Base-by-base conservation (phyloP, 208 protist genomes). In the Trichomonas tenax region DNA sequence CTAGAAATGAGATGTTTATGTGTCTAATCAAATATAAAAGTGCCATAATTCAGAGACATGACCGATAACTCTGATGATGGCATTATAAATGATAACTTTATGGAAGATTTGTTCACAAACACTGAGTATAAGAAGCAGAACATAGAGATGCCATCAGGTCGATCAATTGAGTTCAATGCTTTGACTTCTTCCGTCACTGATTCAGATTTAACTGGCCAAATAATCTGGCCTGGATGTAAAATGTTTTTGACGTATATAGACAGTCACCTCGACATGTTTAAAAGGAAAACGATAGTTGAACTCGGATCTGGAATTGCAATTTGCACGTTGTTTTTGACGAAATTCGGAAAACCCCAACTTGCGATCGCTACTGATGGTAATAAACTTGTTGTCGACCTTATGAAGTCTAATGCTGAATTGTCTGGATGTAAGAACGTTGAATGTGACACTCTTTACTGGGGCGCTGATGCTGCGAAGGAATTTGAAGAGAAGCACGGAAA, bases 181-280 rank as follows among this genome's bases (percentile, higher is more conserved):
- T 38, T 93, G 9, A 93, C n/a, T 38, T n/a, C 86, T 38, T 34
- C 86, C 10, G 46, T 38, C 3, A 51, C 44, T 93, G 86, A 93
- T 93, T 10, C 86, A 41, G 86, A 93, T 93, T 15, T 93, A 38
- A 93, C 86, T 58, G 86, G 86, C 1, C 86, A 93, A 93, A 93
- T 93, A 17, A 34, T 93, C 14, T 93, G 86, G 86, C 86, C 86
- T 49, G 86, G 86, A 17, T 93, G 86, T 26, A 51, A 41, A 41
- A 38, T 93, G 8, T 51, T 93, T n/a, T 48, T 93, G 21, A 51
- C 23, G 0, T 93, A 44, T 14, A 41, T 93, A 11, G 86, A 93
- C 31, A 10, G 31, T 23, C 44, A 93, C n/a, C 41, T 93, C 9
- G 17, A 48, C n/a, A 10, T 48, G 26, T 93, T 93, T 93, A 38